These are phyloP conservation scores for Neofusicoccum kwambonambiense DNA, from an alignment of 2,329 filamentous ascomycete genomes.

Conservation along the genomic window DNA sequence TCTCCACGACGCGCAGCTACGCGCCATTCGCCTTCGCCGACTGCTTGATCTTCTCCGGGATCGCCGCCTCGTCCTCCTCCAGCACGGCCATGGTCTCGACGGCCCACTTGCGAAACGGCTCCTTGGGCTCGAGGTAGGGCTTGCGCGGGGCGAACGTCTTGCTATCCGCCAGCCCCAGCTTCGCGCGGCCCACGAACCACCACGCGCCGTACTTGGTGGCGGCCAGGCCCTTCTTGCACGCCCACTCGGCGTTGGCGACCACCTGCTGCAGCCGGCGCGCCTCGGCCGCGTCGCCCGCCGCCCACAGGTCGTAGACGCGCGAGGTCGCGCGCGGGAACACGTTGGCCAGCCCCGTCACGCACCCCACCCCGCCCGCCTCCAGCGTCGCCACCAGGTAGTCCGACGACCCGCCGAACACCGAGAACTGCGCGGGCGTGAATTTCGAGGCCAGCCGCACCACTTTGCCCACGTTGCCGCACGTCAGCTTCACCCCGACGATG, in stretches of 20 bases:
- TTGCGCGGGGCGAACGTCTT: constrained; percentile 43
- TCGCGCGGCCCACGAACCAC: constrained; percentile 40
- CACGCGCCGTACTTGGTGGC: constrained; percentile 50
- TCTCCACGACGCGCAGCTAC: too few species aligned
- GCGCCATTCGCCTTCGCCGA: background rate
- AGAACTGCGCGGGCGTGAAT: constrained; percentile 57
- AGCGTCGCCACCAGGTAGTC: constrained; percentile 61
- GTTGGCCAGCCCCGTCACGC: constrained; percentile 52
- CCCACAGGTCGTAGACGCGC: constrained; percentile 44
- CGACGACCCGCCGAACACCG: constrained; percentile 65
- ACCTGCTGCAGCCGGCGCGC: constrained; percentile 42
- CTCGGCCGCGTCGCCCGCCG: constrained; percentile 38
- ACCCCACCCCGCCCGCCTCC: constrained; percentile 49
- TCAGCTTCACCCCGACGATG: constrained; percentile 65
- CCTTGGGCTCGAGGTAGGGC: constrained; percentile 42
- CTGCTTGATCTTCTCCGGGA: background rate
- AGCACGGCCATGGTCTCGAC: constrained; percentile 43
- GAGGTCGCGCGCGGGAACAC: constrained; percentile 33
- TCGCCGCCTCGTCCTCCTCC: constrained; percentile 22
- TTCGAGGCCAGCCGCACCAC: constrained; percentile 56
- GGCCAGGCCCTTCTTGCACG: constrained; percentile 51
- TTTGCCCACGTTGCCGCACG: constrained; percentile 62
- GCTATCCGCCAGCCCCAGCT: constrained; percentile 38
- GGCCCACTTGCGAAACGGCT: constrained; percentile 44
- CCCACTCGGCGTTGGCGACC: constrained; percentile 51